Percentiles rank a stretch among this genome's conserved stretches.
Evolutionary conservation across 2,329 filamentous ascomycete species (phyloP).

Genomic region (Lachnellula willkommii): DNA sequence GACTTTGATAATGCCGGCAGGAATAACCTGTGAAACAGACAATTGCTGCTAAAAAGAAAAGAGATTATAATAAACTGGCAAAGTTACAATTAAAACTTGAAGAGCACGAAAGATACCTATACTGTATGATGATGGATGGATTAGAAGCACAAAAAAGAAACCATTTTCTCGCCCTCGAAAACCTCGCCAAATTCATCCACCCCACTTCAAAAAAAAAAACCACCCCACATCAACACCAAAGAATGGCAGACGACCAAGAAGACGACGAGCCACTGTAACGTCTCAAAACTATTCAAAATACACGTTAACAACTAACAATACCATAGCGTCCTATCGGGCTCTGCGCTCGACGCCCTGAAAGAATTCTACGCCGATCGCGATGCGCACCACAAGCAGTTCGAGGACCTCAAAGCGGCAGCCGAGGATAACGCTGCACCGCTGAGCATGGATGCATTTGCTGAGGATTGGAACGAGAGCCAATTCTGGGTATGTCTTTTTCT

Average conservation of each 20-base stretch:
- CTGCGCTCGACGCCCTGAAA: slow-evolving; percentile 63
- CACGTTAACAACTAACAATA: neutral
- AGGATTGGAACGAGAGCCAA: slow-evolving; percentile 80
- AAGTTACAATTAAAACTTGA: too few species aligned
- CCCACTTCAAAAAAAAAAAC: slow-evolving; percentile 1
- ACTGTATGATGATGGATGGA: neutral
- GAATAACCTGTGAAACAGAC: too few species aligned
- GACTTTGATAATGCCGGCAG: too few species aligned
- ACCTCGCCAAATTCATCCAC: slow-evolving; percentile 2
- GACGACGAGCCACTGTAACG: slow-evolving; percentile 10
- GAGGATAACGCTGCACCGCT: slow-evolving; percentile 47
- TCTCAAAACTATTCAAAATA: neutral
- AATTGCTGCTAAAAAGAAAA: too few species aligned
- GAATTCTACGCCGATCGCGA: slow-evolving; percentile 72
- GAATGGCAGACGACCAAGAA: slow-evolving; percentile 4
- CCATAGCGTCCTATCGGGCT: slow-evolving; percentile 56
- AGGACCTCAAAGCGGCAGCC: slow-evolving; percentile 57
- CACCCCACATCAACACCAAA: neutral
- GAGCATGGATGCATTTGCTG: slow-evolving; percentile 66
- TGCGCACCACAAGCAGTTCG: slow-evolving; percentile 58
- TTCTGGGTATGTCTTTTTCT: slow-evolving; percentile 60
- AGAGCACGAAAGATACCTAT: neutral
- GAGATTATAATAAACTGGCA: too few species aligned
- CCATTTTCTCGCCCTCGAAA: neutral
- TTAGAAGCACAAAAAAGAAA: neutral